Percentiles rank a stretch among this genome's conserved stretches.
These are phyloP conservation scores for Camelina laxa DNA, from an alignment of 345 rosid genomes.

Conservation along the genomic window DNA sequence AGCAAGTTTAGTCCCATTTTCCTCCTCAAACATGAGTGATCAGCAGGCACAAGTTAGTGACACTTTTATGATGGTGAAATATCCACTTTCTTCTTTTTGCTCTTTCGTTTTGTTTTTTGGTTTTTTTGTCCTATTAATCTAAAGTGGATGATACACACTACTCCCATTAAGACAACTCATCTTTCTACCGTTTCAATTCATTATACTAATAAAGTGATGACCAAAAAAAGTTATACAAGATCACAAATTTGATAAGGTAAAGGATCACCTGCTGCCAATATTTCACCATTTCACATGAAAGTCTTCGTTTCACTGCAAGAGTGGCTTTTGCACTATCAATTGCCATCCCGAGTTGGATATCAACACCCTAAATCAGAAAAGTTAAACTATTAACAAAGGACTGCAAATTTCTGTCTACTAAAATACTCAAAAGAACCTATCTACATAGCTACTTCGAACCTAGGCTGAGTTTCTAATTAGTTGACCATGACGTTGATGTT, in stretches of 20 bases:
- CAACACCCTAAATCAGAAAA: constrained; percentile 67
- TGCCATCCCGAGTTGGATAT: constrained; percentile 99
- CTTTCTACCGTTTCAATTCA: constrained; percentile 17
- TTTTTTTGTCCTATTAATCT: constrained; percentile 9
- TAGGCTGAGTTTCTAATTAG: constrained; percentile 15
- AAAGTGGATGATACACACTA: constrained; percentile 35
- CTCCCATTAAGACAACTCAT: constrained; percentile 19
- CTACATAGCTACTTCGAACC: constrained; percentile 10
- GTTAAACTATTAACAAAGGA: background rate
- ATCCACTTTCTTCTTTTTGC: constrained; percentile 19
- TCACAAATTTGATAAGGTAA: constrained; percentile 17
- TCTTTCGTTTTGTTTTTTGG: constrained; percentile 17
- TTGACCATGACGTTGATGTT: background rate
- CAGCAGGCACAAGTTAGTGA: constrained; percentile 40
- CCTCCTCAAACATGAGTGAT: constrained; percentile 27
- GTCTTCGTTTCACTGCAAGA: constrained; percentile 97
- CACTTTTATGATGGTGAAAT: constrained; percentile 35
- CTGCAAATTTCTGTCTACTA: constrained; percentile 7
- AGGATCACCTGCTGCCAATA: constrained; percentile 95
- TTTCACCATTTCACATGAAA: constrained; percentile 99
- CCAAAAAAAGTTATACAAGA: background rate
- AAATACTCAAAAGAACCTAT: background rate
- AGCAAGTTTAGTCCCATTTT: background rate
- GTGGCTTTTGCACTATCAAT: constrained; percentile 98
- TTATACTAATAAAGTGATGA: background rate